Conservation (phyloP, 345 rosid genomes). For the Hevea brasiliensis region DNA sequence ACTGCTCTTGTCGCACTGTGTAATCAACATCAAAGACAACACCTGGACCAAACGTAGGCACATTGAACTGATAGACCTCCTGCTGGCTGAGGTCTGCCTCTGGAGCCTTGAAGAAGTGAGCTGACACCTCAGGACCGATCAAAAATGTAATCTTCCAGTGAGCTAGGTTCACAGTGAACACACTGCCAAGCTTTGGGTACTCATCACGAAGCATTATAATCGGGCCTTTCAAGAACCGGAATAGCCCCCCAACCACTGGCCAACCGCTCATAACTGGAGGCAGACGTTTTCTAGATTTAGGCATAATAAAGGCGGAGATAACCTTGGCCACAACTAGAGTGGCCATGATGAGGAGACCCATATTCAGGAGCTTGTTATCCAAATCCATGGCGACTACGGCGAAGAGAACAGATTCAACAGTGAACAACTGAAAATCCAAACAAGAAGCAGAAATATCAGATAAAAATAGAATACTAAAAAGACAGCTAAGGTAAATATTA, state of each 20-base stretch:
- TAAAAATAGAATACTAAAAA: not conserved
- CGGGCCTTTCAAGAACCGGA: constrained; percentile 77
- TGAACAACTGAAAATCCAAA: constrained; percentile 16
- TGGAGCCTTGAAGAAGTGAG: constrained; percentile 91
- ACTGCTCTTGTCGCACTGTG: constrained; percentile 85
- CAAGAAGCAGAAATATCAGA: not conserved
- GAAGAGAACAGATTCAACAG: not conserved
- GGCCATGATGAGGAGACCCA: constrained; percentile 57
- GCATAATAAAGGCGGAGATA: constrained; percentile 53
- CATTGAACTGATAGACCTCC: constrained; percentile 94
- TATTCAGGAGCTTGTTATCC: constrained; percentile 58
- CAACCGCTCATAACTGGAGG: constrained; percentile 68
- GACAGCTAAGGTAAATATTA: not conserved
- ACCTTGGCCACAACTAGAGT: constrained; percentile 76
- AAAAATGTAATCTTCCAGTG: constrained; percentile 87
- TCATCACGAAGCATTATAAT: constrained; percentile 80
- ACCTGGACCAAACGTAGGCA: constrained; percentile 97
- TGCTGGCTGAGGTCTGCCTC: constrained; percentile 94
- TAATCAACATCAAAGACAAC: constrained; percentile 96
- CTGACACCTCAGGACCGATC: constrained; percentile 91
- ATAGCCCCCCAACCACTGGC: constrained; percentile 74
- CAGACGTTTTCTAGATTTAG: constrained; percentile 61
- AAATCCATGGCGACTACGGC: constrained; percentile 36
- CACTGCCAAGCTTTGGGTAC: constrained; percentile 87
- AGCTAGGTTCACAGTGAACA: constrained; percentile 69